phyloP scores from a whole-genome alignment of 495 filamentous ascomycete species.

The Penicillium turbatum region DNA sequence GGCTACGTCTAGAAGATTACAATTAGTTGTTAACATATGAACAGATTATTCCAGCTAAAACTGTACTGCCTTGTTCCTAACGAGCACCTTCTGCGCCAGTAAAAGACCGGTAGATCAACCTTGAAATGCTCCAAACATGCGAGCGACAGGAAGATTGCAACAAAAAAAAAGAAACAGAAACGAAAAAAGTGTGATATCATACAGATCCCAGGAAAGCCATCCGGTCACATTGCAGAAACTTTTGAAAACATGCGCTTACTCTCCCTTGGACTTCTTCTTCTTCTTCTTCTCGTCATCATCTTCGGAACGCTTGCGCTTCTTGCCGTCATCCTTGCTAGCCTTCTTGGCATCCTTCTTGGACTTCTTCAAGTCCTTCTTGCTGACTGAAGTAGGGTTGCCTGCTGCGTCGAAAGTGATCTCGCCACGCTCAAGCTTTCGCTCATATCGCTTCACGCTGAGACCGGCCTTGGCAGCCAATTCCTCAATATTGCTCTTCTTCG shows the following conservation, averaged over 20 bases:
- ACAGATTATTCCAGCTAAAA: conserved; percentile 33
- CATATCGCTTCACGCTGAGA: conserved; percentile 63
- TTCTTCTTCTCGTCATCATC: conserved; percentile 51
- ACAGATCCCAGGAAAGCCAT: conserved; percentile 39
- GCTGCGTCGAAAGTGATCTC: conserved; percentile 57
- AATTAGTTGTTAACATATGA: conserved; percentile 21
- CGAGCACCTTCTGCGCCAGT: conserved; percentile 30
- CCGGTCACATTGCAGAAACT: conserved; percentile 30
- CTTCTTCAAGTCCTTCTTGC: conserved; percentile 76
- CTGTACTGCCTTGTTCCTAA: conserved; percentile 37
- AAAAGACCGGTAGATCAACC: conserved; percentile 36
- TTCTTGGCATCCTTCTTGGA: conserved; percentile 63
- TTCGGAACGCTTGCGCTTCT: conserved; percentile 55
- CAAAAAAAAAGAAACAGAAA: conserved; percentile 29
- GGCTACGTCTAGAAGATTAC: conserved; percentile 1
- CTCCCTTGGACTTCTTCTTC: conserved; percentile 56
- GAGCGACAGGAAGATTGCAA: conserved; percentile 25
- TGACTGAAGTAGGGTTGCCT: conserved; percentile 57
- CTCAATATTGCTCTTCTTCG: conserved; percentile 49
- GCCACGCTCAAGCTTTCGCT: conserved; percentile 65
- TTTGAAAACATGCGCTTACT: conserved; percentile 34
- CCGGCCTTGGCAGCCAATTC: conserved; percentile 58
- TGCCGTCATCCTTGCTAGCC: conserved; percentile 45
- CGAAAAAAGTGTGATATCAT: conserved; percentile 45
- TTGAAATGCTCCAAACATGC: conserved; percentile 44